phyloP scores from a whole-genome alignment of 139 green algal genomes.

The Mychonastes homosphaera region DNA sequence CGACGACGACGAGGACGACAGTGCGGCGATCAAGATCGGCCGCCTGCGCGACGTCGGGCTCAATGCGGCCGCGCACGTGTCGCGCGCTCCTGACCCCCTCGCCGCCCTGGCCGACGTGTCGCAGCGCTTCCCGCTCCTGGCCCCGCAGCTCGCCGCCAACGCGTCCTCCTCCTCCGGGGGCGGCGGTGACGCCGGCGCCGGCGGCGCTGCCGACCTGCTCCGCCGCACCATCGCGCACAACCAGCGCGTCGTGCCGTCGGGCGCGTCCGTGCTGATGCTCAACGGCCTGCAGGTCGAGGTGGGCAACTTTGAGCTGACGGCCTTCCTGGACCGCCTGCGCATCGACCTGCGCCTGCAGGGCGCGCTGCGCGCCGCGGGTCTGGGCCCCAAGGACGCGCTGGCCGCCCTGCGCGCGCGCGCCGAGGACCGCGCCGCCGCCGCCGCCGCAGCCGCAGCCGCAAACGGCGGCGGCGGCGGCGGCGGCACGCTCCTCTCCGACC shows the following conservation, averaged over 20 bases:
- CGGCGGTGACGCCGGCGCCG: too few species aligned
- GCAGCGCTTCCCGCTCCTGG: too few species aligned
- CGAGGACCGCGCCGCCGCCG: too few species aligned
- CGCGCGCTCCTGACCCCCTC: not conserved
- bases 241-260: conserved; percentile 34
- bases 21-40: too few species aligned
- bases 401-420: too few species aligned
- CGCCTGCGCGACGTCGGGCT: too few species aligned
- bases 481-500: not conserved
- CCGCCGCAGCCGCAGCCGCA: too few species aligned
- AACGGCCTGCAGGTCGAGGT: conserved; percentile 63
- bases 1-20: too few species aligned
- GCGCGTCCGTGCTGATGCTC: conserved; percentile 54
- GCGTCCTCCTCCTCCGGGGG: too few species aligned
- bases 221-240: conserved; percentile 17
- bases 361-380: conserved; percentile 25
- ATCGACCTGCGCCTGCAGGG: conserved; percentile 41
- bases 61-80: not conserved
- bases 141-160: too few species aligned
- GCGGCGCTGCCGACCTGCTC: conserved; percentile 15
- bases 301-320: conserved; percentile 50
- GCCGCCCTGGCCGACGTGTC: too few species aligned
- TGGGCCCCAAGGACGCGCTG: conserved; percentile 20
- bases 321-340: conserved; percentile 41
- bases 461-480: too few species aligned